Percentiles rank a stretch among this genome's conserved stretches.
phyloP scores from a whole-genome alignment of 805 yeast species.

The Yarrowia sp. region DNA sequence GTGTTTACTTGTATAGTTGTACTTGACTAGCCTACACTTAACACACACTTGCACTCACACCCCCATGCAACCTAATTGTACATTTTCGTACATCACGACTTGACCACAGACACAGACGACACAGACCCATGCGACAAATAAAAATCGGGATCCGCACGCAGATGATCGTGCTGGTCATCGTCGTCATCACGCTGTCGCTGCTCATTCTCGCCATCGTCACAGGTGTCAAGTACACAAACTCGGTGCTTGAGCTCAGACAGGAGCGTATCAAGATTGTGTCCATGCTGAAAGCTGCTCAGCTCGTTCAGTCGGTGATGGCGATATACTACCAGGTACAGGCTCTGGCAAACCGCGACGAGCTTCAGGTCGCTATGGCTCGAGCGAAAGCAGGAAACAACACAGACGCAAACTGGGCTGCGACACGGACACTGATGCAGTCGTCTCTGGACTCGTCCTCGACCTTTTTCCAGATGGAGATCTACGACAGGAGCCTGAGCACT shows the following conservation, averaged over 20 bases:
- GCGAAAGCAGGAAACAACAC: constrained; percentile 74
- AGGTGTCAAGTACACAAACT: constrained; percentile 46
- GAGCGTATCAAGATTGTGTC: constrained; percentile 76
- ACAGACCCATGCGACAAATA: constrained; percentile 30
- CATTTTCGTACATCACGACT: background rate
- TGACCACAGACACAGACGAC: background rate
- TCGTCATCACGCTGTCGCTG: constrained; percentile 65
- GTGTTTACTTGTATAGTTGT: no score
- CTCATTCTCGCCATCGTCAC: constrained; percentile 69
- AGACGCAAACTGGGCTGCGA: constrained; percentile 46
- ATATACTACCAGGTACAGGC: constrained; percentile 67
- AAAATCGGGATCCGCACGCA: constrained; percentile 68
- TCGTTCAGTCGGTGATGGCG: constrained; percentile 62
- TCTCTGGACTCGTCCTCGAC: constrained; percentile 62
- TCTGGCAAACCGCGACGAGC: constrained; percentile 57
- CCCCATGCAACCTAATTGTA: background rate
- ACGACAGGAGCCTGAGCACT: constrained; percentile 55
- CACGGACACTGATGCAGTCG: constrained; percentile 53
- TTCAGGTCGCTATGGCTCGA: constrained; percentile 59
- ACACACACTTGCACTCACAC: no score
- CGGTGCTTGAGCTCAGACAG: constrained; percentile 59
- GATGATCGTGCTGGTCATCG: constrained; percentile 62
- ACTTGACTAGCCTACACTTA: no score
- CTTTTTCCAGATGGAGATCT: constrained; percentile 62
- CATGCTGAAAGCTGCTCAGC: constrained; percentile 75